phyloP scores from a whole-genome alignment of 2,329 filamentous ascomycete genomes.

The Pseudocercospora fuligena region DNA sequence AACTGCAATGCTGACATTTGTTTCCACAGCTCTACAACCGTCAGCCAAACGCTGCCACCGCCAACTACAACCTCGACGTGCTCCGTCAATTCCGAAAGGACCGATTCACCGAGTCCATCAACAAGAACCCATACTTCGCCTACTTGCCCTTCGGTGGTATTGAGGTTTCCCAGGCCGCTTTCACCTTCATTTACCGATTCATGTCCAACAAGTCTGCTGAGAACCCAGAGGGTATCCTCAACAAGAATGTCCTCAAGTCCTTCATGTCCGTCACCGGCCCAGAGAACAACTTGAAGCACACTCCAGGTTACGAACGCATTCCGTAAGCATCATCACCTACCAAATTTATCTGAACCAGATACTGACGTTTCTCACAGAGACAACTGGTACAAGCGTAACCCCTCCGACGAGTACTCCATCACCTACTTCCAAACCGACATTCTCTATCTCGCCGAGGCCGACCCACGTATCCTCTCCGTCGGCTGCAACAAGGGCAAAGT shows the following conservation, averaged over 20 bases:
- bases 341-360: too few species aligned
- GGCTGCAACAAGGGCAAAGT: conserved; percentile 45
- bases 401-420: conserved; percentile 39
- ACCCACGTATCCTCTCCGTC: conserved; percentile 38
- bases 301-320: conserved; percentile 46
- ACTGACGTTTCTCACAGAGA: conserved; percentile 35
- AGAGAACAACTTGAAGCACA: conserved; percentile 39
- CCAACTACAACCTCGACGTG: conserved; percentile 40
- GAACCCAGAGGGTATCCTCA: conserved; percentile 44
- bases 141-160: conserved; percentile 38
- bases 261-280: conserved; percentile 46
- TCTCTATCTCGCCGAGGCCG: conserved; percentile 34
- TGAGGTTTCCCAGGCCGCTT: conserved; percentile 38
- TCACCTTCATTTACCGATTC: conserved; percentile 45
- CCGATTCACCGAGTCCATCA: conserved; percentile 37
- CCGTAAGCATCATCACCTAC: too few species aligned
- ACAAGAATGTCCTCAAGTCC: conserved; percentile 45
- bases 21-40: conserved; percentile 32
- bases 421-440: conserved; percentile 36
- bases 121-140: conserved; percentile 41
- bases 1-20: neutral
- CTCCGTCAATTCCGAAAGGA: conserved; percentile 34
- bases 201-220: conserved; percentile 48
- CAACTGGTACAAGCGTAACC: conserved; percentile 45
- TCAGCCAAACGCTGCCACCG: conserved; percentile 26